phyloP scores from a whole-genome alignment of 352 stramenopile species.

The Globisporangium orthogonon region DNA sequence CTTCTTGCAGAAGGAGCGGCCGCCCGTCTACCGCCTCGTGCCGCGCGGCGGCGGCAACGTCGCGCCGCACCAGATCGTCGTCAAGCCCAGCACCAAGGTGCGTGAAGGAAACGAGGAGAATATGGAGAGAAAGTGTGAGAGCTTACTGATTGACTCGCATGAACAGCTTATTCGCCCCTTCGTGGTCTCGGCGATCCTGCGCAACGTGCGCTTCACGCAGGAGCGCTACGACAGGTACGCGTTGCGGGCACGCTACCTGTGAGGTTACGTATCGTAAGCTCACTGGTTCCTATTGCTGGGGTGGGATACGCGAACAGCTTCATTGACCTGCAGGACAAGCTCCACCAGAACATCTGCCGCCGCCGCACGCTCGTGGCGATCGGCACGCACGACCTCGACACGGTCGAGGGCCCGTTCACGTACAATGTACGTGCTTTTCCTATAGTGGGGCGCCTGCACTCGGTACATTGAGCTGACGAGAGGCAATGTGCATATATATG shows the following conservation, averaged over 20 bases:
- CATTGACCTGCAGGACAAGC: conserved; percentile 99
- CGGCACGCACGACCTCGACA: conserved; percentile 98
- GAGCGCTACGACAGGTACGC: conserved; percentile 91
- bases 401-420: conserved; percentile 91
- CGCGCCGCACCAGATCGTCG: conserved; percentile 74
- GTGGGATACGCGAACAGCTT: conserved; percentile 67
- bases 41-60: conserved; percentile 26
- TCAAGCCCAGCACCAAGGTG: conserved; percentile 85
- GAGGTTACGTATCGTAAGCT: not conserved
- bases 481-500: no score
- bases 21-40: conserved; percentile 82
- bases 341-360: conserved; percentile 99
- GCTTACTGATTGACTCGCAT: not conserved
- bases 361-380: conserved; percentile 99
- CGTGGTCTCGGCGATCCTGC: conserved; percentile 96
- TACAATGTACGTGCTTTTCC: conserved; percentile 58
- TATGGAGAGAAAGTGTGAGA: not conserved
- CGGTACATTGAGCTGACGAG: not conserved
- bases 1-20: conserved; percentile 95
- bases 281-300: not conserved
- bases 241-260: not conserved
- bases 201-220: conserved; percentile 94
- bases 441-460: not conserved
- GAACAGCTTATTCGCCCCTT: conserved; percentile 91
- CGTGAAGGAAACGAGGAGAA: not conserved